Base-by-base conservation (phyloP, 2,329 filamentous ascomycete genomes). In the Akanthomyces lecanii region DNA sequence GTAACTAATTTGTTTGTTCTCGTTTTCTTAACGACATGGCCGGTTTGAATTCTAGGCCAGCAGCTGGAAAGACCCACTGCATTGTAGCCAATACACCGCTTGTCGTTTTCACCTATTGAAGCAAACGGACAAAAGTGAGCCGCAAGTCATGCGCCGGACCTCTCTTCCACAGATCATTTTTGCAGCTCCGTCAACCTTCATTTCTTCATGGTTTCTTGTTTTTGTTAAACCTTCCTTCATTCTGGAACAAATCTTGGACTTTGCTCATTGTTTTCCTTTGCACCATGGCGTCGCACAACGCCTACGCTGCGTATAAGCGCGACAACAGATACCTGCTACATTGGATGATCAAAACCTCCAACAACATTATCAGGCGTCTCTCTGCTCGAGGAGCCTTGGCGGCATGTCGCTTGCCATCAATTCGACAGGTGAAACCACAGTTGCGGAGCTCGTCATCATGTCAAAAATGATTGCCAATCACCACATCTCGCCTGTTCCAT, bases 401-500 rank as follows among this genome's bases (percentile, higher is more conserved):
- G 4, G 4, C 8, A 23, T 16, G 2, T n/a, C 11, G 47, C 47
- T 21, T 16, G 14, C 21, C 21, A 12, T 55, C n/a, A 55, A 55
- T 33, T 21, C 38, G 5, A 40, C 36, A 1, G 52, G 52, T n/a
- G 6, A 55, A 59, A 69, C 72, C 5, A 75, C 72, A 0, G 71
- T 79, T 2, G 65, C 73, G 0, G 69, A 68, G 12, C 71, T 82
- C 6, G 65, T 80, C 6, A 65, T 68, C 2, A 73, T 80, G 65
- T 73, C 75, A 10, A 71, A 72, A 21, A 70, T 80, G 25, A 78
- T 82, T 48, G 73, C 71, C 0, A 68, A 74, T 54, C 68, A 78
- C 66, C 68, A 78, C 66, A 65, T 71, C 11, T 65, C 66, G 4
- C 63, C 68, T 5, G 66, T 77, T 5, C 77, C 76, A 0, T 51